phyloP scores from a whole-genome alignment of 805 yeast species.

The Starmera dryadoides region DNA sequence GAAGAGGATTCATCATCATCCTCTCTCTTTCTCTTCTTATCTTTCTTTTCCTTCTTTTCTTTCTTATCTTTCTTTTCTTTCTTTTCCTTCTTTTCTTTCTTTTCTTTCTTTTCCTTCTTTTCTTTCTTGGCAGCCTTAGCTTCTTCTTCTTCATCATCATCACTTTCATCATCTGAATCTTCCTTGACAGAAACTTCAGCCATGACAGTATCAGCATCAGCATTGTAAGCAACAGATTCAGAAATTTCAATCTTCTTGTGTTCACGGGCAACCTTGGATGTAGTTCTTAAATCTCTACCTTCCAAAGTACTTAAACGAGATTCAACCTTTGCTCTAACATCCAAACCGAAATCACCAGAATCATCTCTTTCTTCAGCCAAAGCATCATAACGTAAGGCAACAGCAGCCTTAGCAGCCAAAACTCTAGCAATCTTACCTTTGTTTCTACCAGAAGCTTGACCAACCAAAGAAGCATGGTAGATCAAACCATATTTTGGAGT shows the following conservation, averaged over 20 bases:
- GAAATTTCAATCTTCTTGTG: conserved; percentile 81
- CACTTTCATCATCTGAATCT: conserved; percentile 30
- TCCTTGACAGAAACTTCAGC: conserved; percentile 27
- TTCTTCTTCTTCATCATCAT: conserved; percentile 28
- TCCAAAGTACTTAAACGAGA: conserved; percentile 89
- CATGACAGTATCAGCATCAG: conserved; percentile 81
- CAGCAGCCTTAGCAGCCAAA: conserved; percentile 97
- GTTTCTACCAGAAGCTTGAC: conserved; percentile 96
- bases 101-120: conserved; percentile 26
- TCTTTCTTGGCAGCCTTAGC: conserved; percentile 29
- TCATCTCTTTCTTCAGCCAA: conserved; percentile 96
- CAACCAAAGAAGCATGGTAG: conserved; percentile 95
- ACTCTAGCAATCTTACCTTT: conserved; percentile 99
- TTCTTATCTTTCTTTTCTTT: conserved; percentile 27
- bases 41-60: conserved; percentile 23
- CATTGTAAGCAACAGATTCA: conserved; percentile 84
- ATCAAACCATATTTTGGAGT: conserved; percentile 97
- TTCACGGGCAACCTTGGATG: conserved; percentile 75
- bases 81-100: conserved; percentile 22
- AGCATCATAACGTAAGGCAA: conserved; percentile 93
- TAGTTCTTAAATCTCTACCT: conserved; percentile 92
- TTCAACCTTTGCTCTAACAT: conserved; percentile 90
- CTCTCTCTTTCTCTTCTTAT: conserved; percentile 28
- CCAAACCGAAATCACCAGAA: conserved; percentile 87
- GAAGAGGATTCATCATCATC: conserved; percentile 20